Conservation (phyloP, 2,329 filamentous ascomycete genomes). For the Neopestalotiopsis rosae region DNA sequence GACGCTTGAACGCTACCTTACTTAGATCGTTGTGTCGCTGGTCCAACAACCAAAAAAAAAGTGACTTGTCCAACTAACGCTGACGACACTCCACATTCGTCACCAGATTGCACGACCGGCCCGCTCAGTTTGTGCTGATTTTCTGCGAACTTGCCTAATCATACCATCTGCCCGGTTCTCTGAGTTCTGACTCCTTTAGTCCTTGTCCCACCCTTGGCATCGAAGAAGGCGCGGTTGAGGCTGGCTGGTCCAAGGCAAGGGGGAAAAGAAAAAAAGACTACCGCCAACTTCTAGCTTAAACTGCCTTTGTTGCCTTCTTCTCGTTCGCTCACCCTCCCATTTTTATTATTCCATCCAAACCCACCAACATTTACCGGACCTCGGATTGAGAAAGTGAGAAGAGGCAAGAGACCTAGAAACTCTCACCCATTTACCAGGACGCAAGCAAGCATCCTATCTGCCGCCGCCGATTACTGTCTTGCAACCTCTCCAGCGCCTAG, state of each 20-base stretch:
- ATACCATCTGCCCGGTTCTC: slow-evolving; percentile 1
- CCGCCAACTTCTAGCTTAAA: neutral
- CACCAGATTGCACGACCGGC: slow-evolving; percentile 17
- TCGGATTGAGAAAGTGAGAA: neutral
- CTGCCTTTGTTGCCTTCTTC: neutral
- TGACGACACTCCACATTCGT: slow-evolving; percentile 15
- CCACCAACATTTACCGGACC: neutral
- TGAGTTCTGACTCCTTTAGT: neutral
- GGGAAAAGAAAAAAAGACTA: neutral
- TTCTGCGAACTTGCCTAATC: slow-evolving; percentile 6
- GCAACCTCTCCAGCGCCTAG: slow-evolving; percentile 3
- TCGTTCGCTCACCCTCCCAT: neutral
- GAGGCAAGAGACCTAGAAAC: neutral
- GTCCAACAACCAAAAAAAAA: slow-evolving; percentile 11
- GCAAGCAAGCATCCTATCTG: neutral
- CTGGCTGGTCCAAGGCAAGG: neutral
- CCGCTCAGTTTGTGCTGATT: slow-evolving; percentile 7
- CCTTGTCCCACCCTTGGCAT: neutral
- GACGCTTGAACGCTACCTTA: slow-evolving; percentile 5
- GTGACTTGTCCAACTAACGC: slow-evolving; percentile 5
- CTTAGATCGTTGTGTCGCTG: slow-evolving; percentile 5
- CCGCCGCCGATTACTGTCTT: neutral
- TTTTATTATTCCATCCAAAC: neutral
- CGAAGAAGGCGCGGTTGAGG: neutral
- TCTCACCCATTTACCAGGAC: neutral